These are phyloP conservation scores for Botrytis byssoidea DNA, from an alignment of 2,329 filamentous ascomycete species.

Conservation along the genomic window DNA sequence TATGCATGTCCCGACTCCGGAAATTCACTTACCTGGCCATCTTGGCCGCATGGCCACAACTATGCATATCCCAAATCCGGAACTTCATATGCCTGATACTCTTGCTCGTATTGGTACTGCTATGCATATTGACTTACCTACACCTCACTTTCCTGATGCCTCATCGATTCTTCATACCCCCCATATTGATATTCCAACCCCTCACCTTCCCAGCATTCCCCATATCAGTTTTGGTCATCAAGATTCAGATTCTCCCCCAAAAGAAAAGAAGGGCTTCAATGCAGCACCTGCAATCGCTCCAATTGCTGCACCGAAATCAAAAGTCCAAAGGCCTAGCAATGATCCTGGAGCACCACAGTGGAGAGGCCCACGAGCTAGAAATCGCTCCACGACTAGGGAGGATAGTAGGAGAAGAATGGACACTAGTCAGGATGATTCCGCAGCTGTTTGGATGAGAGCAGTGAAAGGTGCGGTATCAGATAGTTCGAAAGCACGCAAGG, in stretches of 20 bases:
- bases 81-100: not conserved
- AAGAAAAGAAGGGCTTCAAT: not conserved
- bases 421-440: conserved; percentile 19
- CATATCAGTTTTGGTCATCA: not conserved
- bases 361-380: conserved; percentile 19
- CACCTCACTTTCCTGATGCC: not conserved
- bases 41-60: not conserved
- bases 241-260: not conserved
- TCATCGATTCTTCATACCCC: conserved; percentile 10
- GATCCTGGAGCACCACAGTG: conserved; percentile 5
- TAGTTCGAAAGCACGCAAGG: conserved; percentile 14
- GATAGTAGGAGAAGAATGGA: conserved; percentile 17
- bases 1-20: not conserved
- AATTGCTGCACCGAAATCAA: not conserved
- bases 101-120: not conserved
- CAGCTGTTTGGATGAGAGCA: conserved; percentile 18
- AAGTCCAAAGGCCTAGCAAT: not conserved
- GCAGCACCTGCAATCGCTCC: not conserved
- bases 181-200: not conserved
- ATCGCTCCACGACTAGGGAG: conserved; percentile 9
- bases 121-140: conserved; percentile 3
- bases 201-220: conserved; percentile 4
- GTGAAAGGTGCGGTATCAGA: conserved; percentile 11
- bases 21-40: not conserved
- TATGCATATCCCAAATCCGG: not conserved